phyloP scores from a whole-genome alignment of 2,329 filamentous ascomycete species.

The Anisogramma anomala region DNA sequence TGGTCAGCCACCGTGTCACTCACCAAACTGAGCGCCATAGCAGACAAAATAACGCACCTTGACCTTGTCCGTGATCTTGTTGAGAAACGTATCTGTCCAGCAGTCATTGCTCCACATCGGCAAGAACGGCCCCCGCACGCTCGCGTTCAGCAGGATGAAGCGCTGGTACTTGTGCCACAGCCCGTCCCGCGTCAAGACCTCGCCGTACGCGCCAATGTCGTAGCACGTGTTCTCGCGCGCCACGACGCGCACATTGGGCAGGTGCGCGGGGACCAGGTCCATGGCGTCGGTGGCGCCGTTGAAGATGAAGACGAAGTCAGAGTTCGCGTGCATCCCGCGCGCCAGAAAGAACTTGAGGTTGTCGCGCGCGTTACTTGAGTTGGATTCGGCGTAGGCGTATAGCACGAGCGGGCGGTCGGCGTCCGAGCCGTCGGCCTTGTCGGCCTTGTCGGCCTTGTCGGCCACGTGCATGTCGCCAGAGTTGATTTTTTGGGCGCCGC shows the following conservation, averaged over 20 bases:
- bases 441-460: no score
- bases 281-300: conserved; percentile 21
- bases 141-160: conserved; percentile 25
- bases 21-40: no score
- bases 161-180: conserved; percentile 23
- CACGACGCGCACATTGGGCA: conserved; percentile 22
- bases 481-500: no score
- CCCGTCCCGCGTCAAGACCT: conserved; percentile 21
- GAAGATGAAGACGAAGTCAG: conserved; percentile 27
- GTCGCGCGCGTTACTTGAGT: conserved; percentile 18
- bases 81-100: conserved; percentile 24
- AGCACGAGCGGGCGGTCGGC: conserved; percentile 19
- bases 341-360: conserved; percentile 24
- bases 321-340: conserved; percentile 23
- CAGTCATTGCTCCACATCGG: conserved; percentile 19
- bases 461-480: no score
- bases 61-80: conserved; percentile 21
- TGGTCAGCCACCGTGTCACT: no score
- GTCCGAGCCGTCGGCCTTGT: no score
- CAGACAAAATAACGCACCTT: no score
- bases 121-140: conserved; percentile 24
- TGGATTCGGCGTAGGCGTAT: conserved; percentile 25
- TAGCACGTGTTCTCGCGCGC: conserved; percentile 21
- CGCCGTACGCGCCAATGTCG: conserved; percentile 23
- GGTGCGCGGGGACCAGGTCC: conserved; percentile 16